A percentile compares a stretch with the other conserved stretches of the same genome.
Conservation (phyloP, 495 filamentous ascomycete genomes). For the Hypoxylon crocopeplum region DNA sequence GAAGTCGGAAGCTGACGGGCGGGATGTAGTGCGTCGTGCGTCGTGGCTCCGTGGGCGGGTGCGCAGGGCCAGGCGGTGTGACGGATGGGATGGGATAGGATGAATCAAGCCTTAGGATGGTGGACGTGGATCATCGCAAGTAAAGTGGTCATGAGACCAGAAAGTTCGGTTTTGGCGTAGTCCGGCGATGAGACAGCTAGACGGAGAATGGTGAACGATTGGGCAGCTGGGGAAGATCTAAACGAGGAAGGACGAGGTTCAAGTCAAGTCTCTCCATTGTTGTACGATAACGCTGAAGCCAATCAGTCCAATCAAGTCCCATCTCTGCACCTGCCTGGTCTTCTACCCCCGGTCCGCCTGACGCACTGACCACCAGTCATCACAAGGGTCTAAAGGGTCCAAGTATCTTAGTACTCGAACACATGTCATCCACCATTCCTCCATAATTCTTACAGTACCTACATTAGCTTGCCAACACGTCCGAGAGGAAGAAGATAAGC, state of each 20-base stretch:
- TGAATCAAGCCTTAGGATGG: slow-evolving; percentile 27
- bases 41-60: slow-evolving; percentile 18
- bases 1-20: slow-evolving; percentile 39
- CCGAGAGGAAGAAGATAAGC: too few relatives aligned
- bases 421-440: background rate
- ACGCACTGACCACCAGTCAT: slow-evolving; percentile 27
- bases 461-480: too few relatives aligned
- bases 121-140: slow-evolving; percentile 26
- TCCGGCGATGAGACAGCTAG: slow-evolving; percentile 34
- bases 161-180: slow-evolving; percentile 34
- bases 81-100: slow-evolving; percentile 13
- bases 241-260: slow-evolving; percentile 35
- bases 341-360: background rate
- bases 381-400: slow-evolving; percentile 20
- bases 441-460: too few relatives aligned
- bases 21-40: slow-evolving; percentile 32
- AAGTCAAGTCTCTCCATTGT: slow-evolving; percentile 1
- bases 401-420: background rate
- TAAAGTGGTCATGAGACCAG: slow-evolving; percentile 36
- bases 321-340: background rate
- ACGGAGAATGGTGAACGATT: slow-evolving; percentile 27
- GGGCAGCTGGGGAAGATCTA: slow-evolving; percentile 33
- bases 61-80: slow-evolving; percentile 27
- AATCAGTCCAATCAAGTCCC: too few relatives aligned
- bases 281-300: too few relatives aligned